Evolutionary conservation across 495 filamentous ascomycete species (phyloP), one percentile per base, ranked within the genome.

Genomic region (Penicillium daleae): DNA sequence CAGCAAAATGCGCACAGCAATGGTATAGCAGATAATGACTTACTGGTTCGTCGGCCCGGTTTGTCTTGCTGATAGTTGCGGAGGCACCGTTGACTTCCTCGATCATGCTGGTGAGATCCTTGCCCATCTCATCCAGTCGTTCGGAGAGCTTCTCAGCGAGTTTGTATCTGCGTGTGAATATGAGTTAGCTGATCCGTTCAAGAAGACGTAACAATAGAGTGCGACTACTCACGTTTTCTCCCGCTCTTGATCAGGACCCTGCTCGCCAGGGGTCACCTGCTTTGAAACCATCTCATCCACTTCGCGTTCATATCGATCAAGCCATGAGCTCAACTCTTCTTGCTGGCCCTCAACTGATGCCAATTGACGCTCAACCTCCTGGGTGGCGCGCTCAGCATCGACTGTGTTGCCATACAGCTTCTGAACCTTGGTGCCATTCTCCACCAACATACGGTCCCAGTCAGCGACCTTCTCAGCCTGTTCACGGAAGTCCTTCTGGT

Each of bases 11-110:
- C 13, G 17, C 17, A 33, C 40, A 7, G 31, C 13, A 2, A 50
- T 50, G 33, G 17, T 15, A 15, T 35, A 52, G 63, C 48, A 62
- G 57, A 32, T 40, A 4, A 10, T 13, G 26, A 86, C 92, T 74
- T 86, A 97, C 93, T 66, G 93, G 94, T 80, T 97, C 94, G 75
- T 97, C 92, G 44, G 90, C 82, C 74, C 92, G 94, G 76, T 82
- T 89, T 46, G 89, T 93, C 83, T 94, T 95, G 82, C 86, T 93
- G 62, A 99, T 80, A 6, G 86, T 89, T 27, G 89, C 82, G 9
- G 89, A 92, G 51, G 92, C 92, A 59, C 86, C 85, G 70, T 99
- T 99, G 70, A 98, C 95, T 75, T 97, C 95, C 70, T 97, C 93
- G 70, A 99, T 97, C 93, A 99, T 97, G 76, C 89, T 91, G 42